phyloP scores from a whole-genome alignment of 257 asterid species.

The Sherardia arvensis region DNA sequence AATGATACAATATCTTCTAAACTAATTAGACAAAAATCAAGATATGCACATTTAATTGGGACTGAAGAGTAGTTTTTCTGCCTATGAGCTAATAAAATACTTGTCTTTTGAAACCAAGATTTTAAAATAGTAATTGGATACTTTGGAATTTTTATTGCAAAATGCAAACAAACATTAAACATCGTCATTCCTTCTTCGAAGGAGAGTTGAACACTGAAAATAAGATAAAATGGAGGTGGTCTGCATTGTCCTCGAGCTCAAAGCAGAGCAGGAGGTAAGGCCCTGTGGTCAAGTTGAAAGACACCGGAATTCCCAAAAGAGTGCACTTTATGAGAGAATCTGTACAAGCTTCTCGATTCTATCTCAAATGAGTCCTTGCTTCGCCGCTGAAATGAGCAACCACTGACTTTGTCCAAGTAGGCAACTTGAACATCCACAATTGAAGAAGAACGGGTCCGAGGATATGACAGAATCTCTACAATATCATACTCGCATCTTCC shows the following conservation, averaged over 20 bases:
- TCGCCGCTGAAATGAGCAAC: slow-evolving; percentile 11
- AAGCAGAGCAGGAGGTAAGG: neutral
- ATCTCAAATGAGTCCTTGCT: neutral
- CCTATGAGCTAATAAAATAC: too few species aligned
- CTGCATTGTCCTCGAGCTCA: neutral
- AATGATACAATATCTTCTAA: too few species aligned
- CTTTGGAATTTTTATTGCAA: too few species aligned
- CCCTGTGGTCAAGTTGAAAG: slow-evolving; percentile 4
- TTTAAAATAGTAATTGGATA: too few species aligned
- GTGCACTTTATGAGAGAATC: slow-evolving; percentile 7
- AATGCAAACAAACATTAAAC: too few species aligned
- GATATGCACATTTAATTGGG: too few species aligned
- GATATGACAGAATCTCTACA: slow-evolving; percentile 41
- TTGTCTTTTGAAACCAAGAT: too few species aligned
- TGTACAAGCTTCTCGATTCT: neutral
- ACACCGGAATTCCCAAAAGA: neutral
- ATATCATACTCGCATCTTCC: slow-evolving; percentile 37
- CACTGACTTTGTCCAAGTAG: slow-evolving; percentile 43
- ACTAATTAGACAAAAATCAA: too few species aligned
- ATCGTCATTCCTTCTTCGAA: neutral
- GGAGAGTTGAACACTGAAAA: too few species aligned
- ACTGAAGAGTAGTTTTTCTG: too few species aligned
- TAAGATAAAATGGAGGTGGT: too few species aligned
- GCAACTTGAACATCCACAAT: slow-evolving; percentile 38
- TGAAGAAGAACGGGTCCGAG: slow-evolving; percentile 22